A percentile compares a stretch with the other conserved stretches of the same genome.
phyloP scores from a whole-genome alignment of 331 rosid genomes.

The Acacia pycnantha region DNA sequence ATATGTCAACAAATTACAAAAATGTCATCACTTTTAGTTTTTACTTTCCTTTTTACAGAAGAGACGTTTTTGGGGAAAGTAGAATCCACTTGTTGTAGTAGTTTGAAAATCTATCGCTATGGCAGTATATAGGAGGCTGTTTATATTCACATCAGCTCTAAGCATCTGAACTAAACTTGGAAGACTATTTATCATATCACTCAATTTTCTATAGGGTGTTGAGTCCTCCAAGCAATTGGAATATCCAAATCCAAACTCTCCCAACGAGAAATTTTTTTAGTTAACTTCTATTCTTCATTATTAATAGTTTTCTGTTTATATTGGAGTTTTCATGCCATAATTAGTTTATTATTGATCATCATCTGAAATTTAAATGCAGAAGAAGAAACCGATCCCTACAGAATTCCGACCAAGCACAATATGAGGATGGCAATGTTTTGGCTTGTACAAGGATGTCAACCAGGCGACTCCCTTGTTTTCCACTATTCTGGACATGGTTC shows the following conservation, averaged over 20 bases:
- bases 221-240: not conserved
- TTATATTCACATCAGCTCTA: not conserved
- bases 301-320: not conserved
- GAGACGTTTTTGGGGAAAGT: not conserved
- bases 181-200: not conserved
- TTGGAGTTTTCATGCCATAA: not conserved
- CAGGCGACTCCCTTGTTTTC: conserved; percentile 91
- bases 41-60: not conserved
- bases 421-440: conserved; percentile 97
- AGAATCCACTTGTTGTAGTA: not conserved
- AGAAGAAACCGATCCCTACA: conserved; percentile 85
- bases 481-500: conserved; percentile 99
- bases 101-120: not conserved
- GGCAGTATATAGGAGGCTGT: no score
- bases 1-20: no score
- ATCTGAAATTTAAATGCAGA: conserved; percentile 55
- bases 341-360: not conserved
- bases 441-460: conserved; percentile 91
- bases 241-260: not conserved
- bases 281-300: not conserved
- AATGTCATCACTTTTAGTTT: no score
- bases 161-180: not conserved
- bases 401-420: conserved; percentile 71
- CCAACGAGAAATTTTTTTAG: not conserved
- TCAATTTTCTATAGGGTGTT: not conserved